Evolutionary conservation across 2,329 filamentous ascomycete genomes (phyloP).

Genomic region (Beauveria medogensis): DNA sequence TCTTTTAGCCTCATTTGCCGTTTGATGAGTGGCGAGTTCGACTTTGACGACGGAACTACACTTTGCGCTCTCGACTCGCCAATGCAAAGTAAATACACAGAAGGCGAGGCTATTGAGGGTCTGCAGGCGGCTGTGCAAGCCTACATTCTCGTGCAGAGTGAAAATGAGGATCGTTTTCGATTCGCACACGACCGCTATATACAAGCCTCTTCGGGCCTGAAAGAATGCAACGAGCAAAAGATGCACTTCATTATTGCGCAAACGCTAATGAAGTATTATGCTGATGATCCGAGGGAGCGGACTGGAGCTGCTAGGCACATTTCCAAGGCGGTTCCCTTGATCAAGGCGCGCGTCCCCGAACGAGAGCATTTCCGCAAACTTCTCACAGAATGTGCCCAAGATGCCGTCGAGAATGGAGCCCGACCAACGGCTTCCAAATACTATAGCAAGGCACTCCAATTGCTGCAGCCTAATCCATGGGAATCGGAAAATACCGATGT

Average conservation of each 20-base stretch:
- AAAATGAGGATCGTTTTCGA: constrained; percentile 77
- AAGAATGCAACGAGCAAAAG: constrained; percentile 59
- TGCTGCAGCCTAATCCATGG: constrained; percentile 81
- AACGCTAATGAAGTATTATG: constrained; percentile 65
- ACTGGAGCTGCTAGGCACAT: constrained; percentile 77
- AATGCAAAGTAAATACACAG: constrained; percentile 38
- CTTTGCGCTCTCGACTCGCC: constrained; percentile 16
- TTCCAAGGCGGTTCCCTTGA: constrained; percentile 66
- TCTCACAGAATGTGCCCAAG: constrained; percentile 69
- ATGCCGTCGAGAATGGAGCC: constrained; percentile 74
- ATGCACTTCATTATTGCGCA: constrained; percentile 92
- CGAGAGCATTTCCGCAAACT: constrained; percentile 65
- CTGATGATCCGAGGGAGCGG: constrained; percentile 50
- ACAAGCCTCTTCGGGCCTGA: constrained; percentile 62
- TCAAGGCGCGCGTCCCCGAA: constrained; percentile 54
- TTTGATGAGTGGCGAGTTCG: constrained; percentile 67
- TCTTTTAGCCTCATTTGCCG: constrained; percentile 74
- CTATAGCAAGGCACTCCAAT: constrained; percentile 64
- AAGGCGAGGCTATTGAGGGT: constrained; percentile 64
- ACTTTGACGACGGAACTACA: constrained; percentile 45
- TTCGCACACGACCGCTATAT: constrained; percentile 87
- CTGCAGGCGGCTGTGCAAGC: constrained; percentile 75
- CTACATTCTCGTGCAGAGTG: constrained; percentile 73
- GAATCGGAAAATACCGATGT: constrained; percentile 60
- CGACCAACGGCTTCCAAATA: constrained; percentile 75